These are phyloP conservation scores for Lachnellula suecica DNA, from an alignment of 2,329 filamentous ascomycete species.

Conservation along the genomic window DNA sequence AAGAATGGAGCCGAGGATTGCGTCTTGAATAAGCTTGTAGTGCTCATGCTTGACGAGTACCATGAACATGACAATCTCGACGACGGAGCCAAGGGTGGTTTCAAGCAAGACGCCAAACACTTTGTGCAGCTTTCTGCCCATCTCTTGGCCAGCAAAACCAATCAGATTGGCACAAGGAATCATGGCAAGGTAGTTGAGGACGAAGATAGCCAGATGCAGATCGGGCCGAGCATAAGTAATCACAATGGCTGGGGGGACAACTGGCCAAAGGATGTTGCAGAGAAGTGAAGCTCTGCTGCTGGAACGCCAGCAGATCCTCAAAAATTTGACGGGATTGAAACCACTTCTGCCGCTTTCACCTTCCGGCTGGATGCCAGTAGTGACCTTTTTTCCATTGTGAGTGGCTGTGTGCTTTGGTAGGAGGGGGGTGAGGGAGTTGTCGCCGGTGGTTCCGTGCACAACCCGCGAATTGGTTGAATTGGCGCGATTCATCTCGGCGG, in stretches of 20 bases:
- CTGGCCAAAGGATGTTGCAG: constrained; percentile 73
- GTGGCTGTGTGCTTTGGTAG: neutral
- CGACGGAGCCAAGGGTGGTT: constrained; percentile 68
- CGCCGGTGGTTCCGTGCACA: neutral
- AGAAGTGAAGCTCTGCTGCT: constrained; percentile 61
- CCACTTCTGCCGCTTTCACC: constrained; percentile 70
- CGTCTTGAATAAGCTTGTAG: constrained; percentile 76
- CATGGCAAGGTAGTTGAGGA: constrained; percentile 74
- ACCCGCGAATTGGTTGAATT: neutral
- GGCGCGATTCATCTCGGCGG: neutral
- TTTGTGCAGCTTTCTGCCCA: constrained; percentile 73
- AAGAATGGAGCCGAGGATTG: constrained; percentile 79
- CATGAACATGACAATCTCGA: constrained; percentile 83
- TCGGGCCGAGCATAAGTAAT: constrained; percentile 55
- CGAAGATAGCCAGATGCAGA: constrained; percentile 63
- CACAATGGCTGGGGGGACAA: constrained; percentile 71
- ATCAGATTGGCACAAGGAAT: constrained; percentile 73
- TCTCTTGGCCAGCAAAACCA: constrained; percentile 71
- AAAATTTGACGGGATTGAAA: constrained; percentile 62
- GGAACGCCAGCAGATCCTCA: constrained; percentile 63
- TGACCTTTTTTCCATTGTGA: constrained; percentile 28
- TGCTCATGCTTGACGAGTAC: constrained; percentile 58
- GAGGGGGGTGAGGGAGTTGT: neutral
- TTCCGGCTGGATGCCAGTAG: constrained; percentile 40
- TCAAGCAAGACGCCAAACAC: constrained; percentile 64